Evolutionary conservation across 495 filamentous ascomycete species (phyloP).

Genomic region (Aspergillus sparsus): DNA sequence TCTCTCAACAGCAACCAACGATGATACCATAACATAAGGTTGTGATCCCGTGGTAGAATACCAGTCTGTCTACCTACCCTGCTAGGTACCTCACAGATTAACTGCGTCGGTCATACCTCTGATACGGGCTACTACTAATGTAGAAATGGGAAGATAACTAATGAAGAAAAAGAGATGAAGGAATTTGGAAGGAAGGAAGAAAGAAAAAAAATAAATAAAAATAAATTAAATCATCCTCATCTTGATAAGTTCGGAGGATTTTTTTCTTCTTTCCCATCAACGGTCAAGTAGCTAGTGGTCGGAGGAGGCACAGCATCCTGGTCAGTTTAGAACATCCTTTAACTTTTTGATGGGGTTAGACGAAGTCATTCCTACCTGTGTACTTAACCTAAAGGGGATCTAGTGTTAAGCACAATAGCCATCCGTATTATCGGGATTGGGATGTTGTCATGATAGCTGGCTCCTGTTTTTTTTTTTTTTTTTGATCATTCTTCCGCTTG

Average conservation of each 20-base stretch:
- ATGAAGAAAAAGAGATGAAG: neutral
- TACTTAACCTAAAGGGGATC: neutral
- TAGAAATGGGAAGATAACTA: neutral
- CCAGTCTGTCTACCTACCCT: no score
- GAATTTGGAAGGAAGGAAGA: neutral
- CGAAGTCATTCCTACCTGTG: neutral
- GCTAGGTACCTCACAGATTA: no score
- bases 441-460: neutral
- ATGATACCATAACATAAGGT: no score
- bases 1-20: no score
- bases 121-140: no score
- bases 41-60: no score
- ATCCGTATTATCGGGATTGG: neutral
- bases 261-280: no score
- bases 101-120: no score
- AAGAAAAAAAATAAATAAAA: neutral
- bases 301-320: slow-evolving; percentile 1
- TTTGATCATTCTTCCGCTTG: neutral
- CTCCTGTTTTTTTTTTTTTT: neutral
- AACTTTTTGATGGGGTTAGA: neutral
- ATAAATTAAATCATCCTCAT: neutral
- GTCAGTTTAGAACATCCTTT: neutral
- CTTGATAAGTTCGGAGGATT: neutral
- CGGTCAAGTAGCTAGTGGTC: neutral
- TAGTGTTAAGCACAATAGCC: neutral